A percentile compares a stretch with the other conserved stretches of the same genome.
Conservation (phyloP, 805 yeast species). For the Saccharomycopsis babjevae region DNA sequence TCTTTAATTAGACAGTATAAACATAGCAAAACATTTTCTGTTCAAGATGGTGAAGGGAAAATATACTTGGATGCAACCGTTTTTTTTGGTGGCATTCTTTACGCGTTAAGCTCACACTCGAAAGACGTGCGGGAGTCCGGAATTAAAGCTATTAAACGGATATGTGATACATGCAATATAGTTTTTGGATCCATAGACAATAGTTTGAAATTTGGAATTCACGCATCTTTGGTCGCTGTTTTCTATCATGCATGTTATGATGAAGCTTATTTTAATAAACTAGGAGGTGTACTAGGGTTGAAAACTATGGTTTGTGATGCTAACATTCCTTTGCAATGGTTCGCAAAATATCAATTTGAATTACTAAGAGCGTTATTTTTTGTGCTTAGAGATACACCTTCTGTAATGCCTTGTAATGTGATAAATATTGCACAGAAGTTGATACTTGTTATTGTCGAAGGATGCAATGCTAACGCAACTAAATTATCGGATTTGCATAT, state of each 20-base stretch:
- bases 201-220: conserved; percentile 62
- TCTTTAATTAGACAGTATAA: conserved; percentile 63
- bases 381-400: conserved; percentile 81
- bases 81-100: conserved; percentile 63
- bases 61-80: conserved; percentile 59
- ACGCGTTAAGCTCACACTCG: conserved; percentile 72
- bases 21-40: conserved; percentile 59
- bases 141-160: conserved; percentile 48
- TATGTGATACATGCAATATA: conserved; percentile 50
- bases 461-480: conserved; percentile 54
- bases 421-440: conserved; percentile 60
- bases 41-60: conserved; percentile 71
- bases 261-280: conserved; percentile 73
- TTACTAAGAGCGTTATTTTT: conserved; percentile 78
- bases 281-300: conserved; percentile 84
- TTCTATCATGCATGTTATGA: conserved; percentile 89
- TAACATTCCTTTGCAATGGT: conserved; percentile 60
- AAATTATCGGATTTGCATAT: conserved; percentile 53
- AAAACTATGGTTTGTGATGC: conserved; percentile 61
- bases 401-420: conserved; percentile 77
- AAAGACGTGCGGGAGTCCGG: conserved; percentile 65
- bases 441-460: conserved; percentile 50
- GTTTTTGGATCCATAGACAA: conserved; percentile 61
- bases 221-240: conserved; percentile 65
- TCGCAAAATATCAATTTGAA: conserved; percentile 71